Evolutionary conservation across 2,329 filamentous ascomycete species (phyloP), one percentile per base, ranked within the genome.

Genomic region (Phialophora expanda): DNA sequence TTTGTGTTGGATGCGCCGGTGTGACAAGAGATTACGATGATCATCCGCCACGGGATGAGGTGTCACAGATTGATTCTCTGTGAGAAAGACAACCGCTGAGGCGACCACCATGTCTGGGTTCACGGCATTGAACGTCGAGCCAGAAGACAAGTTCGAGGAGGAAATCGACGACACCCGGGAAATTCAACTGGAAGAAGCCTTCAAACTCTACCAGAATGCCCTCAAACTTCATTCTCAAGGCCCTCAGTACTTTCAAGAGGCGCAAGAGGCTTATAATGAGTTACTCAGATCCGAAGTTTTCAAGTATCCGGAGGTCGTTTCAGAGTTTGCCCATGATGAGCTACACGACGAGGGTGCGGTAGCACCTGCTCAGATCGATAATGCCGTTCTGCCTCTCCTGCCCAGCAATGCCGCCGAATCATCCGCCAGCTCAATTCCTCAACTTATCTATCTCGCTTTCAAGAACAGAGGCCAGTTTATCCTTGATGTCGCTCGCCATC

Each of bases 111-210:
- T 73, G 71, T 72, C 70, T 22, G 69, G 64, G 24, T 73, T 71
- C 63, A 68, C 69, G 26, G 70, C 71, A 11, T 59, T 72, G 78
- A 99, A 99, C 77, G 87, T 98, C 79, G 93, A 97, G 78, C 90
- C 92, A 9, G 95, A 97, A 79, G 92, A 96, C 75, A 91, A 92
- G 65, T 83, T 90, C 70, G 93, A 97, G 75, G 92, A 96, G 73
- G 93, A 97, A 78, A 83, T 97, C 74, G 95, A 99, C 77, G 93
- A 95, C 74, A 97, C 93, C 38, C 95, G 94, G 77, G 94, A 98
- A 78, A 88, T 99, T 60, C 93, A 97, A 84, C 94, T 98, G 74
- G 95, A 99, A 74, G 95, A 99, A 80, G 93, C 95, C 56, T 83
- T 99, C 68, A 98, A 97, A 79, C 86, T 94, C 41, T 99, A 97